Evolutionary conservation across 169 alveolate species (phyloP).

Genomic region (Cryptosporidium sp.): DNA sequence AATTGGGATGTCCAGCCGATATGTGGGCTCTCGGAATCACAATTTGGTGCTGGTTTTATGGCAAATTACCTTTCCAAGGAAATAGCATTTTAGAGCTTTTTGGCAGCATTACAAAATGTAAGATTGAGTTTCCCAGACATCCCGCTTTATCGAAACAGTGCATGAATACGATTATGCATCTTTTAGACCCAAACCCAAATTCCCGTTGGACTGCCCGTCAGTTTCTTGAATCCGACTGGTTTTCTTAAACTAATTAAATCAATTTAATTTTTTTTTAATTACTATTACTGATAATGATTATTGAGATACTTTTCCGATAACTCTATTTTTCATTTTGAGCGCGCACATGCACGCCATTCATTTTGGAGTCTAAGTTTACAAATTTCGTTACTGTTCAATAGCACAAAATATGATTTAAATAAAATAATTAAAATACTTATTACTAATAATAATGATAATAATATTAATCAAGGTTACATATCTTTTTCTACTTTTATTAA

Average conservation of each 20-base stretch:
- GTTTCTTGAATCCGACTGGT: slow-evolving; percentile 40
- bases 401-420: background rate
- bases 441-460: slow-evolving; percentile 4
- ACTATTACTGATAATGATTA: background rate
- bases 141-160: slow-evolving; percentile 52
- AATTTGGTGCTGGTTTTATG: slow-evolving; percentile 81
- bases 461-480: background rate
- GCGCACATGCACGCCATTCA: background rate
- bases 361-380: background rate
- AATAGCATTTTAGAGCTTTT: slow-evolving; percentile 76
- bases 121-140: slow-evolving; percentile 51
- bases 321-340: too few relatives aligned
- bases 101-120: slow-evolving; percentile 75
- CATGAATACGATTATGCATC: background rate
- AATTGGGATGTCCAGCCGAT: slow-evolving; percentile 85
- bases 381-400: background rate
- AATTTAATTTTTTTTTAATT: too few relatives aligned
- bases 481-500: background rate
- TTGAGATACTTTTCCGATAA: background rate
- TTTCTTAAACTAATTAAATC: background rate
- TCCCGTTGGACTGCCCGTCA: slow-evolving; percentile 68
- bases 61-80: slow-evolving; percentile 80
- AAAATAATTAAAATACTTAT: background rate
- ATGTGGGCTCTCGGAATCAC: slow-evolving; percentile 87
- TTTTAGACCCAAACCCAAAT: slow-evolving; percentile 49